A percentile compares a stretch with the other conserved stretches of the same genome.
Conservation (phyloP, 148 eudicot genomes). For the Polygonum aviculare region DNA sequence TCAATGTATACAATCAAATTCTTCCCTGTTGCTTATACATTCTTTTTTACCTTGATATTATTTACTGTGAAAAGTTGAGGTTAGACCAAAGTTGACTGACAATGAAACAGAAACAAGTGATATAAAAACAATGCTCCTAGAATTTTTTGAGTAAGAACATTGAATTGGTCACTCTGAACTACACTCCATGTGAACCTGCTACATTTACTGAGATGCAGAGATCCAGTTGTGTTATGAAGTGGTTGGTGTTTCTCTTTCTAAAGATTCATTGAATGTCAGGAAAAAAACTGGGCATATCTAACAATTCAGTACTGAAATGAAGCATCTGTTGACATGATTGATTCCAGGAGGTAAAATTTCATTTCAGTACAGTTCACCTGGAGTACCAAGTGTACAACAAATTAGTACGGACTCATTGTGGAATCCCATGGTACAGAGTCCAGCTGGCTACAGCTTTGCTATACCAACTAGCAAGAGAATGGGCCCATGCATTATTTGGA, state of each 20-base stretch:
- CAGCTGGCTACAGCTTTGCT: conserved; percentile 6
- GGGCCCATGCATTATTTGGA: background rate
- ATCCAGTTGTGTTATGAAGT: background rate
- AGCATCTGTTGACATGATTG: conserved; percentile 3
- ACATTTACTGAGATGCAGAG: background rate
- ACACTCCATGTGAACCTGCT: conserved; percentile 4
- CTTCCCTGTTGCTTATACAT: background rate
- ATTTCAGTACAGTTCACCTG: conserved; percentile 1
- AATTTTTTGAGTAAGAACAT: background rate
- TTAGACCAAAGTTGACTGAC: background rate
- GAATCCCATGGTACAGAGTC: background rate
- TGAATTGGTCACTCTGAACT: background rate
- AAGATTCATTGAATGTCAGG: background rate
- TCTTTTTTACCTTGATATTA: background rate
- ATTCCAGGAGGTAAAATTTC: background rate
- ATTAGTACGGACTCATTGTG: conserved; percentile 1
- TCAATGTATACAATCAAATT: background rate
- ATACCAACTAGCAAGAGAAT: background rate
- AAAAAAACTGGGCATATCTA: background rate
- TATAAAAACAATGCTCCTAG: background rate
- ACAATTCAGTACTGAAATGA: background rate
- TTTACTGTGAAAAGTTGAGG: background rate
- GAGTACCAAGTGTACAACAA: conserved; percentile 5
- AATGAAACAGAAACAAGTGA: background rate
- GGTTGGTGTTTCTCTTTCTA: background rate